These are phyloP conservation scores for Posidonia oceanica DNA, from an alignment of 116 monocot species.

Conservation along the genomic window DNA sequence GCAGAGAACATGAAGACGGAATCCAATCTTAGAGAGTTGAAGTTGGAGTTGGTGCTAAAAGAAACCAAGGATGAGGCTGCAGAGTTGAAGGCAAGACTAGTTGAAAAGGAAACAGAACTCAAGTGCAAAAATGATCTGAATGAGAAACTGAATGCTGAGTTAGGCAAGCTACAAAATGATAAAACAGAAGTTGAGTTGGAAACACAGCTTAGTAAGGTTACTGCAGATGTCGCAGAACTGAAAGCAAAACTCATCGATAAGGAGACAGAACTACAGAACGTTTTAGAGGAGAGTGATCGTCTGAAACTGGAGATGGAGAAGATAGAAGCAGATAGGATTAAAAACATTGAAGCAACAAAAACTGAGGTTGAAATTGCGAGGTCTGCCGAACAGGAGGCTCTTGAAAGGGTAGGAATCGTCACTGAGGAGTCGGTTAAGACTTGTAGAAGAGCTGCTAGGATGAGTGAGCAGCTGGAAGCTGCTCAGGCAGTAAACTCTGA, in stretches of 20 bases:
- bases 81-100: not conserved
- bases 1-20: constrained; percentile 30
- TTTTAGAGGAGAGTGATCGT: constrained; percentile 54
- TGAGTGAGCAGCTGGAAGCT: constrained; percentile 58
- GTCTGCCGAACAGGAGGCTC: constrained; percentile 54
- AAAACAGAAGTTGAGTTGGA: not conserved
- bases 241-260: constrained; percentile 71
- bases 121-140: not conserved
- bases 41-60: constrained; percentile 10
- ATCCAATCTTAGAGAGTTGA: constrained; percentile 26
- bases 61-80: not conserved
- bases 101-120: constrained; percentile 13
- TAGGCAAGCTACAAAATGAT: not conserved
- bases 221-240: constrained; percentile 34
- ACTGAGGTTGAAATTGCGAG: constrained; percentile 64
- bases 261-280: constrained; percentile 70
- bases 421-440: constrained; percentile 61
- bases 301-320: constrained; percentile 34
- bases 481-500: constrained; percentile 51
- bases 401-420: constrained; percentile 31
- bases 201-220: constrained; percentile 13
- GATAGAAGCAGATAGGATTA: constrained; percentile 21
- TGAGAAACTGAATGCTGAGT: constrained; percentile 5
- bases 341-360: constrained; percentile 21
- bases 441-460: constrained; percentile 27